Conservation (phyloP, 495 filamentous ascomycete genomes). For the Sphaerosporella brunnea region DNA sequence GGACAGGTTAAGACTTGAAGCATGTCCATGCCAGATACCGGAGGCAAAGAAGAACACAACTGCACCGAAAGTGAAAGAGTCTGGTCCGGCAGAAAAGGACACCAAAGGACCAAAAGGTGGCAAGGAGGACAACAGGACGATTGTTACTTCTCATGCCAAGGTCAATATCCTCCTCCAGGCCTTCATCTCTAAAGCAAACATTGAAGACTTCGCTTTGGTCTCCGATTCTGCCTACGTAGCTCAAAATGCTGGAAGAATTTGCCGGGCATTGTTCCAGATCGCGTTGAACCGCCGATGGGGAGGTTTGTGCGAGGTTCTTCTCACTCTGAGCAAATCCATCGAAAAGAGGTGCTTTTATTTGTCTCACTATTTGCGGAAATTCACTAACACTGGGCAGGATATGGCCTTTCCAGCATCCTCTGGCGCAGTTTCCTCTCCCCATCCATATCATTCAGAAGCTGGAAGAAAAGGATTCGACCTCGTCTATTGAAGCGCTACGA, state of each 20-base stretch:
- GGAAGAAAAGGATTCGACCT: constrained; percentile 51
- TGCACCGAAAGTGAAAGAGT: background rate
- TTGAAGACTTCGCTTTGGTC: constrained; percentile 81
- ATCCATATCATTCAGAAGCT: constrained; percentile 65
- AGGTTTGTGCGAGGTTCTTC: constrained; percentile 72
- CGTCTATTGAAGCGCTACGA: constrained; percentile 60
- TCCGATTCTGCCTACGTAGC: constrained; percentile 90
- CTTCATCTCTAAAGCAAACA: constrained; percentile 72
- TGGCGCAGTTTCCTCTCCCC: constrained; percentile 86
- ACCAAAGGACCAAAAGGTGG: background rate
- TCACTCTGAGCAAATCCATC: constrained; percentile 86
- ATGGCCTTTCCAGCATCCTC: constrained; percentile 87
- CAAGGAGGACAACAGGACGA: constrained; percentile 47
- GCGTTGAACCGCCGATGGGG: constrained; percentile 89
- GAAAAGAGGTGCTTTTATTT: constrained; percentile 43
- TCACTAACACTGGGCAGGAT: constrained; percentile 31
- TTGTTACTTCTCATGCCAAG: constrained; percentile 59
- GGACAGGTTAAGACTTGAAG: constrained; percentile 38
- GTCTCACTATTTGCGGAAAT: background rate
- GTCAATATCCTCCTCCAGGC: constrained; percentile 91
- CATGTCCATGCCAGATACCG: constrained; percentile 42
- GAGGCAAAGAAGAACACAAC: background rate
- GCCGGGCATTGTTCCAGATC: constrained; percentile 90
- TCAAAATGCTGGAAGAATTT: constrained; percentile 88
- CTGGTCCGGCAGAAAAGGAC: constrained; percentile 1